phyloP scores from a whole-genome alignment of 1,284 basidiomycete species.

The Laetiporus sulphureus region DNA sequence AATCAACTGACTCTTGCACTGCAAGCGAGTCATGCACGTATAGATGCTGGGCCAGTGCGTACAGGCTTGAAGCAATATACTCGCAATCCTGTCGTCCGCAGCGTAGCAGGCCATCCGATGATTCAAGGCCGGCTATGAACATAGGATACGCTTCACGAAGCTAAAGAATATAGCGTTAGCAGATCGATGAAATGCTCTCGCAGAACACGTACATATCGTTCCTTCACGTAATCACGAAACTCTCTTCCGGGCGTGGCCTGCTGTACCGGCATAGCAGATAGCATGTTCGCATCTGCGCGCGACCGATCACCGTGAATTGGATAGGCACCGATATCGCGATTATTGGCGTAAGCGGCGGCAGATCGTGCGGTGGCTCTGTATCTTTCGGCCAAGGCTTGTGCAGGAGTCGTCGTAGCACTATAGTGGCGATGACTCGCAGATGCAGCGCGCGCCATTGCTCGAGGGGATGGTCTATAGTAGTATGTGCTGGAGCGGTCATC shows the following conservation, averaged over 20 bases:
- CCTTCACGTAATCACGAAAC: not conserved
- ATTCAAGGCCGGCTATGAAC: conserved; percentile 26
- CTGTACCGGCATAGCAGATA: no score
- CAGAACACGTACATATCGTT: not conserved
- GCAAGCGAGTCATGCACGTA: conserved; percentile 55
- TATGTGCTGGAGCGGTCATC: not conserved
- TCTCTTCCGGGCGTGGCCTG: no score
- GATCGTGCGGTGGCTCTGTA: no score
- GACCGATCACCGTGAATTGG: no score
- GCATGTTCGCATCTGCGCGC: no score
- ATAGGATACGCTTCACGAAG: conserved; percentile 32
- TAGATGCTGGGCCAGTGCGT: conserved; percentile 48
- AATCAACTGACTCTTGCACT: no score
- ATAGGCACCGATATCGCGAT: no score
- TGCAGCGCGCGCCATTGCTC: not conserved
- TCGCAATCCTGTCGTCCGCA: conserved; percentile 49
- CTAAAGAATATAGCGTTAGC: not conserved
- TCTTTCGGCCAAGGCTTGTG: not conserved
- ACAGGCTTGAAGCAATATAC: conserved; percentile 38
- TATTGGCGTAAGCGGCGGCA: no score
- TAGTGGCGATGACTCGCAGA: not conserved
- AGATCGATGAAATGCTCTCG: no score
- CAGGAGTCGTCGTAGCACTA: not conserved
- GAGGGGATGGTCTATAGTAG: not conserved
- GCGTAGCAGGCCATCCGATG: conserved; percentile 24